A percentile compares a stretch with the other conserved stretches of the same genome.
Evolutionary conservation across 805 yeast species (phyloP).

Genomic region (Sugiyamaella valdiviana): DNA sequence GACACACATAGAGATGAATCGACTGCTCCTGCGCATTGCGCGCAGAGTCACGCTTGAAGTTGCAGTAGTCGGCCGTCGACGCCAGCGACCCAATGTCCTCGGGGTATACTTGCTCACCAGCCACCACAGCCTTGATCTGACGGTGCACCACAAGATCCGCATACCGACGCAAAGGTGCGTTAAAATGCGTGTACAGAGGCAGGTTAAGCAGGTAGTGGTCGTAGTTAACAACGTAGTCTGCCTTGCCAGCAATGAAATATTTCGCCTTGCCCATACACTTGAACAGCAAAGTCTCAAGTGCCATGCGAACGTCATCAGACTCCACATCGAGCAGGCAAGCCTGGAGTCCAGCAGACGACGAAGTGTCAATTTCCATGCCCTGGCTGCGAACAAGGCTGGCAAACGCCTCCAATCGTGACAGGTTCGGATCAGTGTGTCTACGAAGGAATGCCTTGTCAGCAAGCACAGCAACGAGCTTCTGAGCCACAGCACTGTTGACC

Average conservation of each 20-base stretch:
- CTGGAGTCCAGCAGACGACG: constrained; percentile 64
- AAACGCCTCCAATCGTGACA: constrained; percentile 73
- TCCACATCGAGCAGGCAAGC: constrained; percentile 60
- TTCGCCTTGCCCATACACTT: constrained; percentile 83
- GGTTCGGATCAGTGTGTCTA: constrained; percentile 79
- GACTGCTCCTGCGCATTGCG: constrained; percentile 92
- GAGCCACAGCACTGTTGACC: constrained; percentile 82
- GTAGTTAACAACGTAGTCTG: constrained; percentile 60
- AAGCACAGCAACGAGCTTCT: constrained; percentile 61
- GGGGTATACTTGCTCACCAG: constrained; percentile 21
- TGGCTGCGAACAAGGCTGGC: constrained; percentile 56
- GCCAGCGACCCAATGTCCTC: constrained; percentile 52
- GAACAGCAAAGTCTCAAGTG: constrained; percentile 70
- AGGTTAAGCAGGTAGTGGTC: constrained; percentile 76
- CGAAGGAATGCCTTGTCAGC: constrained; percentile 82
- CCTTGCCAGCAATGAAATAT: constrained; percentile 82
- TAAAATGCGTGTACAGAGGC: constrained; percentile 87
- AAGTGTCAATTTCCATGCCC: constrained; percentile 57
- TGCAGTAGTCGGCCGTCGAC: constrained; percentile 85
- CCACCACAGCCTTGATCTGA: constrained; percentile 68
- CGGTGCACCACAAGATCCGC: constrained; percentile 91
- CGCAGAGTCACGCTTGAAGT: constrained; percentile 93
- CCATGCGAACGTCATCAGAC: constrained; percentile 57
- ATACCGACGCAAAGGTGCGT: constrained; percentile 87
- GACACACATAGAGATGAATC: constrained; percentile 75